Conservation (phyloP, 179 eudicot species). For the Monotropa hypopitys region DNA sequence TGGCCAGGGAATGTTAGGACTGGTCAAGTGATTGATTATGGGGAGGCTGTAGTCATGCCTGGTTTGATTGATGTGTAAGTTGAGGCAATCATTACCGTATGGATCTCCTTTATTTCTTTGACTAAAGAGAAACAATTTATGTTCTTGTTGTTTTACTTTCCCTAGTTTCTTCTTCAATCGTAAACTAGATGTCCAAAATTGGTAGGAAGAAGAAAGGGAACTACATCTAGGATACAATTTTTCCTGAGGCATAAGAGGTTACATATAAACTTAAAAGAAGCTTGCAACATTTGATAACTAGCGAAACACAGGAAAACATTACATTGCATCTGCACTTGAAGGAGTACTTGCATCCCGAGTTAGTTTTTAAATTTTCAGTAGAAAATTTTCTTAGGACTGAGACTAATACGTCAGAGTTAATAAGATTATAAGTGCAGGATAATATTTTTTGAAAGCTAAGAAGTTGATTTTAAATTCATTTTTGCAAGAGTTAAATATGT, state of each 20-base stretch:
- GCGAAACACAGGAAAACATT: neutral
- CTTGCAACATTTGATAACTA: neutral
- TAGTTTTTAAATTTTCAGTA: neutral
- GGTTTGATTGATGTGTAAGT: conserved; percentile 94
- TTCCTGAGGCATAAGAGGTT: neutral
- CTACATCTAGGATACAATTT: neutral
- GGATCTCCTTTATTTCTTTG: neutral
- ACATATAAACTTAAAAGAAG: neutral
- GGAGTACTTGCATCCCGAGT: neutral
- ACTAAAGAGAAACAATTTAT: neutral
- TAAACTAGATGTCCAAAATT: neutral
- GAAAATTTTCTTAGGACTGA: neutral
- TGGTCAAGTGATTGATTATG: conserved; percentile 52
- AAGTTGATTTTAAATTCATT: neutral
- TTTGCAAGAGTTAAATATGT: neutral
- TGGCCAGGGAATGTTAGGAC: conserved; percentile 37
- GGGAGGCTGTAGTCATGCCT: conserved; percentile 93
- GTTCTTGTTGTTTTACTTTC: neutral
- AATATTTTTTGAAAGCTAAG: neutral
- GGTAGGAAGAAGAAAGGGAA: neutral
- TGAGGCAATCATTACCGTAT: conserved; percentile 2
- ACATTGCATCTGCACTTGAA: neutral
- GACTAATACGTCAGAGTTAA: neutral
- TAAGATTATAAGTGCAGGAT: neutral
- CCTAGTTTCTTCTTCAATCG: neutral